Conservation (phyloP, 1,284 basidiomycete genomes). For the Cutaneotrichosporon cyanovorans region DNA sequence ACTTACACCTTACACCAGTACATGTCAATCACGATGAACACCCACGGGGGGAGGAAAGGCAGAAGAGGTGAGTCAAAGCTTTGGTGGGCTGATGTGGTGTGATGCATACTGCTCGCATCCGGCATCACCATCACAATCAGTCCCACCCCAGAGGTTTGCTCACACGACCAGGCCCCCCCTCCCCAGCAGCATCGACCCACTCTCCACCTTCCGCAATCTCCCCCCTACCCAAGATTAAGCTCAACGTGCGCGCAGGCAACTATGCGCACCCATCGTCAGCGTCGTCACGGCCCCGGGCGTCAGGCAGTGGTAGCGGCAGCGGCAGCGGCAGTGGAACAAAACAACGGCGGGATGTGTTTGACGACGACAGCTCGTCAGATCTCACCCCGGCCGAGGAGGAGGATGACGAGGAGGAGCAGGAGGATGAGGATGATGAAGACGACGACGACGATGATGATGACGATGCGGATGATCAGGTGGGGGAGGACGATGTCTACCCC, state of each 20-base stretch:
- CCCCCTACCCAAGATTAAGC: slow-evolving; percentile 18
- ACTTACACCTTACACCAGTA: not conserved
- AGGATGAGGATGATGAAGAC: slow-evolving; percentile 9
- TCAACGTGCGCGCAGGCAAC: slow-evolving; percentile 12
- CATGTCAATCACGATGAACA: slow-evolving; percentile 19
- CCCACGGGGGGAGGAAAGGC: slow-evolving; percentile 18
- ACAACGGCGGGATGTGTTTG: slow-evolving; percentile 9
- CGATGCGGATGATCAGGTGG: slow-evolving; percentile 15
- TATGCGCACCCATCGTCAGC: slow-evolving; percentile 6
- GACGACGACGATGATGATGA: slow-evolving; percentile 16
- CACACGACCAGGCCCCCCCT: slow-evolving; percentile 23
- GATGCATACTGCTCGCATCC: too few relatives aligned
- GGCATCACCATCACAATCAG: not conserved
- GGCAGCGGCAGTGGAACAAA: too few relatives aligned
- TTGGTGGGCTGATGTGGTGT: too few relatives aligned
- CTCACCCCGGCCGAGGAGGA: slow-evolving; percentile 20
- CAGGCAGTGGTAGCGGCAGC: not conserved
- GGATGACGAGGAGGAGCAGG: slow-evolving; percentile 13
- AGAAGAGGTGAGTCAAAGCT: slow-evolving; percentile 21
- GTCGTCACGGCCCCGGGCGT: slow-evolving; percentile 3
- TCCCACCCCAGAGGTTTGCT: slow-evolving; percentile 2
- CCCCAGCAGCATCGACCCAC: slow-evolving; percentile 14
- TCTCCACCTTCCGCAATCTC: slow-evolving; percentile 10
- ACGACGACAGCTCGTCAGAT: slow-evolving; percentile 19
- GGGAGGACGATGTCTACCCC: slow-evolving; percentile 6